phyloP scores from a whole-genome alignment of 1,284 basidiomycete genomes.

The Ganoderma resinaceum region DNA sequence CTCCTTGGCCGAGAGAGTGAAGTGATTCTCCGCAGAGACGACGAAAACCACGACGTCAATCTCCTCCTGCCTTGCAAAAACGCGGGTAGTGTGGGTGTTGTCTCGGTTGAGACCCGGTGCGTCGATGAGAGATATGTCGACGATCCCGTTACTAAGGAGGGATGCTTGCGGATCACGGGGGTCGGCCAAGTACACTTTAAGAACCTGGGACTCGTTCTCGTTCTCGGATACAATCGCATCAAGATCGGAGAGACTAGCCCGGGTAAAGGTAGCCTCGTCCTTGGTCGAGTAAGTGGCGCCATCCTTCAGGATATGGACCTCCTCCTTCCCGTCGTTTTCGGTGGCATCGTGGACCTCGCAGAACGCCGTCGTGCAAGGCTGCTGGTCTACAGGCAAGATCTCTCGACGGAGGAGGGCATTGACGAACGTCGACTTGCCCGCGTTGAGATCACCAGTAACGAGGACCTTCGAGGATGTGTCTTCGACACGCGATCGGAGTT shows the following conservation, averaged over 20 bases:
- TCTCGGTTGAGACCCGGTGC: constrained; percentile 98
- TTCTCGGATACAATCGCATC: constrained; percentile 86
- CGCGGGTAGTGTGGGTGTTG: constrained; percentile 93
- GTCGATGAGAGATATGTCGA: constrained; percentile 98
- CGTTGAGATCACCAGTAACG: constrained; percentile 98
- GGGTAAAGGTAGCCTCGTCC: constrained; percentile 82
- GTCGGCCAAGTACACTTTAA: constrained; percentile 89
- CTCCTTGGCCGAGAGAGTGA: constrained; percentile 95
- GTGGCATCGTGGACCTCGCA: constrained; percentile 96
- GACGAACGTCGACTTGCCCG: constrained; percentile 98
- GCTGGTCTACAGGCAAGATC: constrained; percentile 98
- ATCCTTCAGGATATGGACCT: constrained; percentile 82
- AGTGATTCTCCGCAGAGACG: constrained; percentile 98
- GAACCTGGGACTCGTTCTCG: constrained; percentile 72
- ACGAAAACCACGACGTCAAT: constrained; percentile 99
- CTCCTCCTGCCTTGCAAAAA: constrained; percentile 97
- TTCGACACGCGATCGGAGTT: constrained; percentile 86
- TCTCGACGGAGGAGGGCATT: constrained; percentile 91
- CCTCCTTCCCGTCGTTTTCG: constrained; percentile 83
- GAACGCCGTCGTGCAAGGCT: constrained; percentile 97
- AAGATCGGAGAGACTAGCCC: constrained; percentile 73
- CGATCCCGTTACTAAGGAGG: constrained; percentile 94
- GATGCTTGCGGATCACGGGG: constrained; percentile 78
- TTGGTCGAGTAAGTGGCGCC: constrained; percentile 74
- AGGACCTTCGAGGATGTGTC: constrained; percentile 97